Base-by-base conservation (phyloP, 2,329 filamentous ascomycete genomes). In the Cadophora malorum region DNA sequence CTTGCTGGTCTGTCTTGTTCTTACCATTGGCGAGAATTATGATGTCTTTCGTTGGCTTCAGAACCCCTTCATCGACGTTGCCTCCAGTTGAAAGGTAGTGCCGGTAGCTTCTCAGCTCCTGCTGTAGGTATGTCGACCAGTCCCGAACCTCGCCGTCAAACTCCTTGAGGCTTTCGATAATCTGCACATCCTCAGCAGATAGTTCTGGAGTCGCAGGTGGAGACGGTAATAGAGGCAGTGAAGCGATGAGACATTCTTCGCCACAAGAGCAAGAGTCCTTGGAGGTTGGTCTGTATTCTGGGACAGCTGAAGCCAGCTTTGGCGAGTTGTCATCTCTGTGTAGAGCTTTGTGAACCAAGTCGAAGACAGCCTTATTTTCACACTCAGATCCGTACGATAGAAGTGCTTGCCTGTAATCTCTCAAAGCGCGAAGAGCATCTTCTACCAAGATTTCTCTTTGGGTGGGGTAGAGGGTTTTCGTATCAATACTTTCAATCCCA, bases 91-190 rank as follows among this genome's bases (percentile, higher is more conserved):
- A 31, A 33, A 55, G 23, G 16, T 55, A 33, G 16, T 55, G 52
- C 3, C 52, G 52, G 33, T 55, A 55, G 9, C 28, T 55, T 33
- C 52, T 33, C 16, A 55, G 25, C 8, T 55, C 52, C 19, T 55
- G 52, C 28, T 55, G 52, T 5, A 55, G 52, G n/a, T 55, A 55
- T 55, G 52, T 33, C 4, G 52, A 55, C 25, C 52, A 55, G 16
- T 55, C 52, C 9, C 25, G 25, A n/a, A 55, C 52, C 6, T 55
- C 52, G 5, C 14, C 6, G 12, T 55, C 52, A n/a, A 55, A 55
- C 12, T 55, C 12, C 28, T 55, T 55, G 25, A 55, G 52, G n/a
- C 52, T 12, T 28, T 55, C 28, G 14, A 55, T 55, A 8, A 33
- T 33, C 9, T 33, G 12, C 16, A 33, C 23, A 31, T 55, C 52